Percentiles rank a stretch among this genome's conserved stretches.
phyloP scores from a whole-genome alignment of 441 rosid species.

The Breynia disticha region DNA sequence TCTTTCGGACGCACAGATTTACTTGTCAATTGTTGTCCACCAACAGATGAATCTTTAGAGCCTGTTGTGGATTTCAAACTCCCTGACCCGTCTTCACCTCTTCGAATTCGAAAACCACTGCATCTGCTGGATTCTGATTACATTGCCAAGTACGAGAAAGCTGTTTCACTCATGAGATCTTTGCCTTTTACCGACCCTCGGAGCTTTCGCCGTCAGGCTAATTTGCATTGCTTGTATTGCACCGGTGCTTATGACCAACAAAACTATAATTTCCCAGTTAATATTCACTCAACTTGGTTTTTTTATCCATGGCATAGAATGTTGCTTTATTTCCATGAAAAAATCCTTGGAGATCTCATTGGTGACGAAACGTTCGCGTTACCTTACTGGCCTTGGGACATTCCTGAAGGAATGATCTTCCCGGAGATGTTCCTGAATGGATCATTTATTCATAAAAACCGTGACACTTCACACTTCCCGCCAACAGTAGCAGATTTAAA shows the following conservation, averaged over 20 bases:
- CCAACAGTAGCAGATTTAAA: conserved; percentile 9
- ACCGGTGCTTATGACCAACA: conserved; percentile 3
- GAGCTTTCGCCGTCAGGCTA: conserved; percentile 6
- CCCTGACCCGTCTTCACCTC: not conserved
- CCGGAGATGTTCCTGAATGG: conserved; percentile 7
- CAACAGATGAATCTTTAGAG: not conserved
- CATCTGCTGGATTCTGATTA: not conserved
- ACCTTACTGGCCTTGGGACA: conserved; percentile 20
- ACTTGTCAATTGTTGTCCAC: conserved; percentile 6
- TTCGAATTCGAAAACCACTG: not conserved
- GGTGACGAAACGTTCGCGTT: conserved; percentile 9
- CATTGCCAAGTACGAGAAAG: conserved; percentile 1
- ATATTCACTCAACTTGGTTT: conserved; percentile 3
- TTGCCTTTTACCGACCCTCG: conserved; percentile 6
- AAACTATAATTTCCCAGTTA: not conserved
- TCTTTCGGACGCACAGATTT: not conserved
- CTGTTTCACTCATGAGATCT: conserved; percentile 4
- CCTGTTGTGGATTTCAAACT: conserved; percentile 3
- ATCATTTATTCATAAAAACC: conserved; percentile 5
- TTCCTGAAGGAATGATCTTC: conserved; percentile 11
- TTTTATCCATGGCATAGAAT: conserved; percentile 6
- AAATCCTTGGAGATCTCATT: conserved; percentile 3
- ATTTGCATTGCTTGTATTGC: conserved; percentile 5
- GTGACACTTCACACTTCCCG: conserved; percentile 12
- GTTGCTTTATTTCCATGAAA: conserved; percentile 6